Evolutionary conservation across 1,139 yeast species (phyloP).

Genomic region (Protomyces inundatus): DNA sequence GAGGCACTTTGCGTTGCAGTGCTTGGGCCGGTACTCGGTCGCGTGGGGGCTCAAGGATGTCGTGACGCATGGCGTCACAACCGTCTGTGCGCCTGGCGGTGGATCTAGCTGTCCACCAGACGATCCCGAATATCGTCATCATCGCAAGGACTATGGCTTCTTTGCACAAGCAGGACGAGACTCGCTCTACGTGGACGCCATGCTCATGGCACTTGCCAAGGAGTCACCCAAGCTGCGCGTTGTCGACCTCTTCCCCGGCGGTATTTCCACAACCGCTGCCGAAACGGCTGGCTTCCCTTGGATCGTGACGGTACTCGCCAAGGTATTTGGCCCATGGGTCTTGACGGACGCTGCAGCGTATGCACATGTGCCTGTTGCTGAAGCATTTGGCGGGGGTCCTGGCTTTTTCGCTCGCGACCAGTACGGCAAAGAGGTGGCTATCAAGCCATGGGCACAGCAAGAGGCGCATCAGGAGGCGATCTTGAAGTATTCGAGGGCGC

Average conservation of each 20-base stretch:
- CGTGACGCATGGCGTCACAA: slow-evolving; percentile 10
- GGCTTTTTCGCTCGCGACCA: slow-evolving; percentile 6
- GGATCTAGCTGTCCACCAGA: slow-evolving; percentile 9
- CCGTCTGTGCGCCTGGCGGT: slow-evolving; percentile 19
- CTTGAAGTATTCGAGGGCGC: background rate
- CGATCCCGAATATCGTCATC: slow-evolving; percentile 8
- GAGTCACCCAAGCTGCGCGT: background rate
- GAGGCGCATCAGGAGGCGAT: background rate
- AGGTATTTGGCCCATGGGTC: slow-evolving; percentile 2
- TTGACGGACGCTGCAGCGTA: slow-evolving; percentile 5
- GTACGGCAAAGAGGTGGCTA: slow-evolving; percentile 10
- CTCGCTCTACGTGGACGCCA: slow-evolving; percentile 19
- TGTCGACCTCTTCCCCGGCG: slow-evolving; percentile 15
- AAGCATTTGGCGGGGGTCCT: background rate
- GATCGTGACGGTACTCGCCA: slow-evolving; percentile 4
- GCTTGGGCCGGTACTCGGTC: slow-evolving; percentile 18
- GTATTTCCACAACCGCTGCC: slow-evolving; percentile 4
- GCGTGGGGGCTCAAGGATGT: slow-evolving; percentile 1
- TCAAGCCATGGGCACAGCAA: slow-evolving; percentile 8
- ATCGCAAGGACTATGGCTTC: slow-evolving; percentile 4
- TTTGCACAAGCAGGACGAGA: slow-evolving; percentile 9
- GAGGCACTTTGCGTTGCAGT: slow-evolving; percentile 20
- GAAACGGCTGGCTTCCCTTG: slow-evolving; percentile 23
- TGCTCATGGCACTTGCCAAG: slow-evolving; percentile 12
- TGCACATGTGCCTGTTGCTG: slow-evolving; percentile 13